Conservation (phyloP, 352 stramenopile species). For the Pythium graminicola region DNA sequence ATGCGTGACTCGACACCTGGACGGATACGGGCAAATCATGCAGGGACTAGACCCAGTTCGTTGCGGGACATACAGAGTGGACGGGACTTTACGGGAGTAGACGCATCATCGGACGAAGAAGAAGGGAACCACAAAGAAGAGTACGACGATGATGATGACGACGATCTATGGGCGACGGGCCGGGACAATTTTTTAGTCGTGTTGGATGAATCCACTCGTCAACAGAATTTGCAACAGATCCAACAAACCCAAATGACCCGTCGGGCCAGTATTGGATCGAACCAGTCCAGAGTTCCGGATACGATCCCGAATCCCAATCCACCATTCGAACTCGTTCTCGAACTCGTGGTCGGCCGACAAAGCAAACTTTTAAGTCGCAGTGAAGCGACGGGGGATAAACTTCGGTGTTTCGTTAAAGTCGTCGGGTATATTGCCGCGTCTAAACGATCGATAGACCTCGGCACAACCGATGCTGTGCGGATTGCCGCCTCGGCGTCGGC, state of each 20-base stretch:
- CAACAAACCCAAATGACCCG: not conserved
- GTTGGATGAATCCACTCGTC: conserved; percentile 8
- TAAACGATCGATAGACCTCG: conserved; percentile 48
- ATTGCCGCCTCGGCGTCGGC: conserved; percentile 28
- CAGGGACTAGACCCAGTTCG: conserved; percentile 4
- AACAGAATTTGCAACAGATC: conserved; percentile 7
- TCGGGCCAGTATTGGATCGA: not conserved
- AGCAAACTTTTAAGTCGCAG: conserved; percentile 42
- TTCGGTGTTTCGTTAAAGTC: conserved; percentile 46
- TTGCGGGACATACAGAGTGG: not conserved
- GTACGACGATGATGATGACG: conserved; percentile 21
- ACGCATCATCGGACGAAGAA: conserved; percentile 18
- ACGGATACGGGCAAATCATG: conserved; percentile 11
- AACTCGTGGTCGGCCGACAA: conserved; percentile 42
- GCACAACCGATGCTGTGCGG: conserved; percentile 52
- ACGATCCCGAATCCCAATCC: not conserved
- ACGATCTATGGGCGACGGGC: conserved; percentile 19
- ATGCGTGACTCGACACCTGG: not conserved
- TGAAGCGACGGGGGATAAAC: conserved; percentile 39
- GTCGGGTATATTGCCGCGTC: conserved; percentile 37
- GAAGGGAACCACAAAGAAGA: conserved; percentile 6
- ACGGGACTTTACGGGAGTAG: not conserved
- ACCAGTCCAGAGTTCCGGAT: not conserved
- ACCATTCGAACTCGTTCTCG: conserved; percentile 35
- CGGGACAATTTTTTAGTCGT: conserved; percentile 1